Evolutionary conservation across 2,329 filamentous ascomycete genomes (phyloP).

Genomic region (Penicillium sp.): DNA sequence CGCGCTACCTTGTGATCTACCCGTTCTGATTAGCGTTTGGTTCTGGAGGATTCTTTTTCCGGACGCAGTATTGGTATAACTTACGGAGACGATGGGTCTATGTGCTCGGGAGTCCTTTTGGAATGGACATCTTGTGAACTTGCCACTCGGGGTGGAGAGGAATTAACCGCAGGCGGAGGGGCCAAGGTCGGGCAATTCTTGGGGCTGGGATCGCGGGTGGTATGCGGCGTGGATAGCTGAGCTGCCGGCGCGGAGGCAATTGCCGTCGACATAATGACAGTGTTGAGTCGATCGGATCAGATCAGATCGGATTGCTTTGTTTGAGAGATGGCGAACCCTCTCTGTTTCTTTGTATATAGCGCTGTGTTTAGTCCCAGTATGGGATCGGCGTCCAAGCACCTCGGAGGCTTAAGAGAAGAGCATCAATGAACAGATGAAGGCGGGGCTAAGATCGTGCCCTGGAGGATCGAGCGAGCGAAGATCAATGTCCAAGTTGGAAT

Average conservation of each 20-base stretch:
- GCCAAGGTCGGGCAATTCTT: conserved; percentile 45
- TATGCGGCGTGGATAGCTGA: conserved; percentile 45
- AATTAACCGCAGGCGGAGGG: conserved; percentile 34
- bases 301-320: neutral
- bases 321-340: neutral
- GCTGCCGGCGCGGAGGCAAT: conserved; percentile 48
- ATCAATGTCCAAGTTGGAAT: neutral
- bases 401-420: conserved; percentile 4
- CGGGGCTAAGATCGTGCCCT: neutral
- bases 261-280: conserved; percentile 47
- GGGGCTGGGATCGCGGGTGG: conserved; percentile 46
- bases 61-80: conserved; percentile 22
- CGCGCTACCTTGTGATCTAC: conserved; percentile 45
- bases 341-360: neutral
- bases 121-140: conserved; percentile 34
- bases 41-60: neutral
- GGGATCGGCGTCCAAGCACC: conserved; percentile 7
- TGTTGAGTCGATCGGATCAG: neutral
- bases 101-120: conserved; percentile 38
- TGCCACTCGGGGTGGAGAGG: conserved; percentile 35
- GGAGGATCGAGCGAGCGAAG: neutral
- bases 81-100: conserved; percentile 50
- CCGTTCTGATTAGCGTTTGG: conserved; percentile 3
- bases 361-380: neutral
- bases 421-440: conserved; percentile 5